phyloP scores from a whole-genome alignment of 768 basidiomycete genomes.

The Phylloporus sp. region DNA sequence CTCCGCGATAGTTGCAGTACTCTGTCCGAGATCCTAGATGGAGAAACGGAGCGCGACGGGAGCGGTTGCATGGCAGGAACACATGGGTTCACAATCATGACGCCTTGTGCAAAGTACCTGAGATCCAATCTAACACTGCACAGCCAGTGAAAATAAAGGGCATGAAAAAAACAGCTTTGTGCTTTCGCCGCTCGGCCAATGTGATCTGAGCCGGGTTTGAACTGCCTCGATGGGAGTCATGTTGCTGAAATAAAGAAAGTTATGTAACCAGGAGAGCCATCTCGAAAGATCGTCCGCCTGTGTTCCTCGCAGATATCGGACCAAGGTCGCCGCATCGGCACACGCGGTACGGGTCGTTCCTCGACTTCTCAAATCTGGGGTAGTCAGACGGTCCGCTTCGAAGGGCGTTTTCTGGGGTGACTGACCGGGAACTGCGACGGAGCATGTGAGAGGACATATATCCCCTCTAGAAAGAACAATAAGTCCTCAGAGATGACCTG shows the following conservation, averaged over 20 bases:
- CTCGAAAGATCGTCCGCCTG: conserved; percentile 6
- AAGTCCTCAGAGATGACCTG: background rate
- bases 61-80: conserved; percentile 10
- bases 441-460: background rate
- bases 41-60: conserved; percentile 17
- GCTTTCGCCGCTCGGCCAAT: conserved; percentile 4
- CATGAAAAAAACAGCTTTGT: background rate
- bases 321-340: conserved; percentile 26
- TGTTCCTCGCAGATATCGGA: conserved; percentile 1
- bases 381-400: background rate
- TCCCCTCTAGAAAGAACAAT: conserved; percentile 5
- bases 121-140: conserved; percentile 19
- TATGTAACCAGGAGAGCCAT: conserved; percentile 12
- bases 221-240: conserved; percentile 1
- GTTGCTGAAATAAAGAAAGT: conserved; percentile 11
- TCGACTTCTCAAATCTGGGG: background rate
- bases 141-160: background rate
- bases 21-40: background rate
- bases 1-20: conserved; percentile 1
- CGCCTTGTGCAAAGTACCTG: background rate
- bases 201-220: conserved; percentile 14
- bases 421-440: background rate
- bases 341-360: conserved; percentile 9
- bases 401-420: background rate
- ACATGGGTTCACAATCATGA: conserved; percentile 1